A percentile compares a stretch with the other conserved stretches of the same genome.
Conservation (phyloP, 176 grass and related monocot genomes). For the sorghum (Sorghum bicolor) region Sorghum_bicolor_NCBIv3 NC_012872.2:67390501-67391000, state of each 20-base stretch:
- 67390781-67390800: not conserved
- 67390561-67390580: not conserved
- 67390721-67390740: not conserved
- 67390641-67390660: not conserved
- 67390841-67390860: not conserved
- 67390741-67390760: not conserved
- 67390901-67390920: not conserved
- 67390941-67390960: not conserved
- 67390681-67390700: slow-evolving; percentile 5
- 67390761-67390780: not conserved
- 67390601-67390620: not conserved
- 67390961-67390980: not conserved
- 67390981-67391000: not conserved
- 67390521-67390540: not conserved
- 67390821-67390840: not conserved
- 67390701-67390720: not conserved
- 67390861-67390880: not conserved
- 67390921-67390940: not conserved
- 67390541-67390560: not conserved
- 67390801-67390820: not conserved
- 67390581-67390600: not conserved
- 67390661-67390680: not conserved
- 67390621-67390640: not conserved
- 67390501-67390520: not conserved
- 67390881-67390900: not conserved